Base-by-base conservation (phyloP, 495 filamentous ascomycete genomes). In the Penicillium cosmopolitanum region DNA sequence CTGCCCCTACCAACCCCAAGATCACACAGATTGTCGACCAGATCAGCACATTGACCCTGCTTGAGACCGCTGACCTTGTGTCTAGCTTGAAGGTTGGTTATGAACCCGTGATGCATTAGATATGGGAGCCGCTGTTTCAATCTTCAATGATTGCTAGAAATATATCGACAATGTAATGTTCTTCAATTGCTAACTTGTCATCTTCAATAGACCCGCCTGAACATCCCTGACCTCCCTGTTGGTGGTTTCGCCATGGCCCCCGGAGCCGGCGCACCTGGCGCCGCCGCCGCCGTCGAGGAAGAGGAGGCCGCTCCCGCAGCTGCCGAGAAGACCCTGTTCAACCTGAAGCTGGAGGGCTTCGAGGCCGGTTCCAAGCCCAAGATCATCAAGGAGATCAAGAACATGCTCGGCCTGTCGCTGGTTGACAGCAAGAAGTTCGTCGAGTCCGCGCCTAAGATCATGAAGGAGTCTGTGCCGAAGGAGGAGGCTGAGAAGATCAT, bases 391-490 rank as follows among this genome's bases (percentile, higher is more conserved):
- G 95, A 99, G 83, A 87, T 99, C 77, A 99, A 99, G 86, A 85
- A 83, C 66, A 84, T 99, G 84, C 82, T 99, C 53, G 95, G 96
- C 5, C 76, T 99, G 75, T 96, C 91, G 71, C 83, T 99, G 77
- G 95, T 99, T 66, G 95, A 99, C 77, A 96, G 92, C 79, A 99
- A 99, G 88, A 99, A 99, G 84, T 99, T 99, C 77, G 95, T 98
- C 64, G 95, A 99, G 84, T 89, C 89, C 66, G 91, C 88, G 71
- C 95, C 95, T 63, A 99, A 99, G 90, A 79, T 90, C 68, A 88
- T 99, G 91, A 98, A 96, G 87, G 95, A 99, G 76, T 90, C 87
- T 12, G 91, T 99, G 70, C 90, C 93, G 35, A 99, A 98, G 84
- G 95, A 99, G 71, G 95, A 99, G 75, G 90, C 89, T 12, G 93